phyloP scores from a whole-genome alignment of 1,284 basidiomycete genomes.

The Sporisorium reilianum region DNA sequence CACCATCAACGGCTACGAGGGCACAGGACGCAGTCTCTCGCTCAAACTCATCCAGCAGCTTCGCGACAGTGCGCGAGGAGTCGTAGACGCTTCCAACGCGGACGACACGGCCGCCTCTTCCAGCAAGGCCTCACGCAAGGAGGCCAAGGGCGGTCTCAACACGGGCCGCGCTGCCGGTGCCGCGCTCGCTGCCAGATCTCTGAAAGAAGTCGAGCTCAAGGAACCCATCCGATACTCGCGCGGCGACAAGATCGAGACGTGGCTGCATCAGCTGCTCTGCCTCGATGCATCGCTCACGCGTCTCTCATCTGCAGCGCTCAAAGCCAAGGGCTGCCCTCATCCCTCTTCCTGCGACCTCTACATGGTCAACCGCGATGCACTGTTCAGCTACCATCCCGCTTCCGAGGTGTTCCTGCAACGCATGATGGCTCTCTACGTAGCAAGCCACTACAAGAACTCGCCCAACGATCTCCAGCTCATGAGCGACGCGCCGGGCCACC shows the following conservation, averaged over 20 bases:
- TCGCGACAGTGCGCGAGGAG: slow-evolving; percentile 78
- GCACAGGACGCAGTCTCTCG: slow-evolving; percentile 94
- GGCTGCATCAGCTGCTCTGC: slow-evolving; percentile 92
- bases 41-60: slow-evolving; percentile 98
- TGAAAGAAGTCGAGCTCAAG: slow-evolving; percentile 94
- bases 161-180: slow-evolving; percentile 51
- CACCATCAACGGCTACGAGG: slow-evolving; percentile 99
- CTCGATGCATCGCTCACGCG: slow-evolving; percentile 86
- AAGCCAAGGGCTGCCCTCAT: slow-evolving; percentile 75
- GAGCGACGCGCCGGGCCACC: slow-evolving; percentile 95
- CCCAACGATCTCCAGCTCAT: slow-evolving; percentile 97
- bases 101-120: slow-evolving; percentile 72
- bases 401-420: slow-evolving; percentile 96
- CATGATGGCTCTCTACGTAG: slow-evolving; percentile 98
- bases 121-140: slow-evolving; percentile 72
- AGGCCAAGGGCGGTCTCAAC: slow-evolving; percentile 46
- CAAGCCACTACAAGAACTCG: slow-evolving; percentile 98
- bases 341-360: slow-evolving; percentile 93
- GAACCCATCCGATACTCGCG: slow-evolving; percentile 92
- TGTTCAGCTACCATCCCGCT: slow-evolving; percentile 97
- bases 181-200: slow-evolving; percentile 75
- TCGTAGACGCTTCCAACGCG: slow-evolving; percentile 25
- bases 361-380: slow-evolving; percentile 93
- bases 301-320: slow-evolving; percentile 70
- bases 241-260: slow-evolving; percentile 91